Evolutionary conservation across 2,329 filamentous ascomycete species (phyloP), one percentile per base, ranked within the genome.

Genomic region (Monilinia aucupariae): DNA sequence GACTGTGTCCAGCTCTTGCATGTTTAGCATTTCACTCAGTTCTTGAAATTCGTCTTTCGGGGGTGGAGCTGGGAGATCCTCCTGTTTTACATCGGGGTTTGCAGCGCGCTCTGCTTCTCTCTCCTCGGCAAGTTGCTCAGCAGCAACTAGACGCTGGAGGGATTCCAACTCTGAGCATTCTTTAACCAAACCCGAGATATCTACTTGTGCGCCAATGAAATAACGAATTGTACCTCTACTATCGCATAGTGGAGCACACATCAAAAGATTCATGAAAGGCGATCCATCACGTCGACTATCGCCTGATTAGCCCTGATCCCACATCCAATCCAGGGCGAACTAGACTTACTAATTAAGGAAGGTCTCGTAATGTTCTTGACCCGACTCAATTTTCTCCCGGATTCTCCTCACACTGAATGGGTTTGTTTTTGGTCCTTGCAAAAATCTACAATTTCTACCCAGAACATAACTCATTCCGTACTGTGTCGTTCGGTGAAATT

Each of bases 391-490:
- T 34, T 85, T 85, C 48, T 87, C 82, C 39, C 82, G 79, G 13
- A 92, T 77, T 60, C 90, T 79, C 61, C 79, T 75, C 0, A 89
- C 79, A 58, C 85, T 88, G 65, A 82, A 80, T 0, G 78, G 79
- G 67, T 87, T 88, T 7, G 89, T 91, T 69, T 82, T 83, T 0
- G 88, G 88, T 0, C 90, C 89, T 73, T 92, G 89, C 1, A 92
- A 80, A 69, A 92, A 92, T 9, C 89, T 84, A 69, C 89, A 92
- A 67, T 92, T 92, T 39, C 87, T 84, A 0, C 89, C 89, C 22
- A 92, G 82, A 3, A 86, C 83, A 71, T 92, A 90, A 62, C 80
- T 81, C 76, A 89, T 85, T 4, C 87, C 87, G 70, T 91, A 92
- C 67, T 91, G 87, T 0, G 88, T 91, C 5, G 87, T 89, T 54